phyloP scores from a whole-genome alignment of 495 filamentous ascomycete genomes.

The Tuber aestivum region DNA sequence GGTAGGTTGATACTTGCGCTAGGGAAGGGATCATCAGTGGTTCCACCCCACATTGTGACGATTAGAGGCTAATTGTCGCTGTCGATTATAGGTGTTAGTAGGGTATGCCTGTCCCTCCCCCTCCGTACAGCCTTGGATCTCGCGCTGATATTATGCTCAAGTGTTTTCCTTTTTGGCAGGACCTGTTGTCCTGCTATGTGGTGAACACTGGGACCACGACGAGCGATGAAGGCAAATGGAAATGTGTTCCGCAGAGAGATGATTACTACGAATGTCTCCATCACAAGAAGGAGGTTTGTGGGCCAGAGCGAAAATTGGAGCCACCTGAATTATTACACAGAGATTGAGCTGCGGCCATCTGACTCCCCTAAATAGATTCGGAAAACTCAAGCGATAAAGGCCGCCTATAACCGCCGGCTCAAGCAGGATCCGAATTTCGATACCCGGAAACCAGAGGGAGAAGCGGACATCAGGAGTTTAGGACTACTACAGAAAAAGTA shows the following conservation, averaged over 20 bases:
- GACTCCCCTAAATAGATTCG: conserved; percentile 54
- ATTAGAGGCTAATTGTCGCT: not conserved
- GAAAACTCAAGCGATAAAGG: conserved; percentile 70
- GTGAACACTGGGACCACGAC: conserved; percentile 64
- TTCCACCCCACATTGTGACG: not conserved
- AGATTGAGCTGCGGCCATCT: conserved; percentile 13
- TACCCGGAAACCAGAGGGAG: conserved; percentile 49
- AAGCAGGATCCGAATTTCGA: conserved; percentile 70
- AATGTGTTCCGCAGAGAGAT: conserved; percentile 81
- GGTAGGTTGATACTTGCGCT: conserved; percentile 51
- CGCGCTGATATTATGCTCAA: conserved; percentile 50
- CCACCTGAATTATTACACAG: conserved; percentile 11
- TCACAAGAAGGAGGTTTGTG: conserved; percentile 88
- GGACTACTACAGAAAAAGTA: conserved; percentile 31
- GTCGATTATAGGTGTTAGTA: conserved; percentile 36
- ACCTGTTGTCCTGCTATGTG: conserved; percentile 82
- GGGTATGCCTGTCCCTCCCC: conserved; percentile 25
- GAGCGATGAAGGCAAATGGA: conserved; percentile 73
- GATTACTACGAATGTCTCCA: conserved; percentile 99
- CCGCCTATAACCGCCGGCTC: conserved; percentile 77
- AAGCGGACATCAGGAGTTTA: conserved; percentile 48
- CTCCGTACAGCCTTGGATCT: not conserved
- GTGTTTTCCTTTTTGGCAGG: conserved; percentile 99
- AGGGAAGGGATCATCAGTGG: not conserved
- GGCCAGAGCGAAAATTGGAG: conserved; percentile 5